These are phyloP conservation scores for Alternaria solani DNA, from an alignment of 2,329 filamentous ascomycete species.

Conservation along the genomic window DNA sequence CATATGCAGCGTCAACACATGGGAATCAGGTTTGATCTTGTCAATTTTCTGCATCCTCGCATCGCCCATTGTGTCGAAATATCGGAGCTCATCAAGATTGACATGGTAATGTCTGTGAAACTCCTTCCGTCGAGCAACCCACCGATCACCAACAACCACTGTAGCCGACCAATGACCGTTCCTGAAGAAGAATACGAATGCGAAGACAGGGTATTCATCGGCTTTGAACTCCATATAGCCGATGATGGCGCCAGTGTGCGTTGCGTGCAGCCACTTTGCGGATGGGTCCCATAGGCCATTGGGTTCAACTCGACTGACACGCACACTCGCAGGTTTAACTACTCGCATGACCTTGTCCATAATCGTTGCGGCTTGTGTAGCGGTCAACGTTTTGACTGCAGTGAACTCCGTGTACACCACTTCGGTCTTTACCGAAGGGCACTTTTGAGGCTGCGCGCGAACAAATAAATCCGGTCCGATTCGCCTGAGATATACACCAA, in stretches of 20 bases:
- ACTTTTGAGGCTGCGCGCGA: conserved; percentile 9
- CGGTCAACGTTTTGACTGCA: conserved; percentile 1
- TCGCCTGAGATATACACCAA: conserved; percentile 13
- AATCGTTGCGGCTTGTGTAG: background rate
- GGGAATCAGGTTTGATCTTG: background rate
- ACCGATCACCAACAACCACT: conserved; percentile 2
- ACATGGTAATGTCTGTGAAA: conserved; percentile 11
- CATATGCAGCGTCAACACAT: conserved; percentile 2
- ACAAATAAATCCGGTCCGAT: conserved; percentile 8
- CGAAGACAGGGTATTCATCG: background rate
- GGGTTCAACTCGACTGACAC: conserved; percentile 7
- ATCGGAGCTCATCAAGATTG: conserved; percentile 2
- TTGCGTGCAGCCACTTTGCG: conserved; percentile 4
- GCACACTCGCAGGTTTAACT: background rate
- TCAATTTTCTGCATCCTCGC: background rate
- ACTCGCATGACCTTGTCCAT: conserved; percentile 5
- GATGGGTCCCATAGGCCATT: conserved; percentile 6
- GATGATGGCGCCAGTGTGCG: conserved; percentile 6
- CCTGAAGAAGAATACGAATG: conserved; percentile 13
- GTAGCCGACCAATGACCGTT: conserved; percentile 8
- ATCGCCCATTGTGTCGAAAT: conserved; percentile 7
- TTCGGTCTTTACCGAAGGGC: background rate
- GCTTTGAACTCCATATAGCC: conserved; percentile 11
- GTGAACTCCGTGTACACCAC: conserved; percentile 8
- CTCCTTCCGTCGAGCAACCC: background rate